Evolutionary conservation across 805 yeast species (phyloP).

Genomic region (Pichia eremophila): DNA sequence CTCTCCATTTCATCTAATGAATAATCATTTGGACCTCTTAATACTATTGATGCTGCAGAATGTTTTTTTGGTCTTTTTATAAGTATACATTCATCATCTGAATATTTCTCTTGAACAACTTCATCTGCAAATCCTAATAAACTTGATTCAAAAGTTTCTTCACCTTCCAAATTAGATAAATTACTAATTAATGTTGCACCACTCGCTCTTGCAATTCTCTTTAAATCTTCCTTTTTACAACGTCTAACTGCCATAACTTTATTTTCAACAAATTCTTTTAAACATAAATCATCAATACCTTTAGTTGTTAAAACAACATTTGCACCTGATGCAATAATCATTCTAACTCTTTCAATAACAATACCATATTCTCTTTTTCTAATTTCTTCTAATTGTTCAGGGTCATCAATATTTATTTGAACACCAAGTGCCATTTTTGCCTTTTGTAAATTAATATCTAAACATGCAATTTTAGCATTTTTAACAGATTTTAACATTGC

Average conservation of each 20-base stretch:
- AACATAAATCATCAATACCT: slow-evolving; percentile 88
- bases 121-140: slow-evolving; percentile 85
- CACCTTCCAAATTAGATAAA: slow-evolving; percentile 92
- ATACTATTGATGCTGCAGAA: slow-evolving; percentile 81
- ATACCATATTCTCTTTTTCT: slow-evolving; percentile 84
- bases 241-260: slow-evolving; percentile 95
- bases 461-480: slow-evolving; percentile 74
- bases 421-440: slow-evolving; percentile 98
- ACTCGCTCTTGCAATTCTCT: slow-evolving; percentile 95
- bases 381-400: slow-evolving; percentile 82
- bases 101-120: slow-evolving; percentile 81
- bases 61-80: slow-evolving; percentile 86
- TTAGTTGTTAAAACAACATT: slow-evolving; percentile 88
- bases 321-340: slow-evolving; percentile 81
- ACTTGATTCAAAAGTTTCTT: slow-evolving; percentile 78
- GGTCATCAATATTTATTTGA: slow-evolving; percentile 92
- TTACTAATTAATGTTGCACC: slow-evolving; percentile 87
- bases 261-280: slow-evolving; percentile 84
- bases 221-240: slow-evolving; percentile 91
- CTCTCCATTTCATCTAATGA: slow-evolving; percentile 98
- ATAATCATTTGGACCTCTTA: slow-evolving; percentile 94
- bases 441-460: slow-evolving; percentile 89
- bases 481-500: slow-evolving; percentile 76
- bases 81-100: slow-evolving; percentile 95
- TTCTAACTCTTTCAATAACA: slow-evolving; percentile 70